Conservation (phyloP, 176 grass and related monocot genomes). For the Oryza australiensis region DNA sequence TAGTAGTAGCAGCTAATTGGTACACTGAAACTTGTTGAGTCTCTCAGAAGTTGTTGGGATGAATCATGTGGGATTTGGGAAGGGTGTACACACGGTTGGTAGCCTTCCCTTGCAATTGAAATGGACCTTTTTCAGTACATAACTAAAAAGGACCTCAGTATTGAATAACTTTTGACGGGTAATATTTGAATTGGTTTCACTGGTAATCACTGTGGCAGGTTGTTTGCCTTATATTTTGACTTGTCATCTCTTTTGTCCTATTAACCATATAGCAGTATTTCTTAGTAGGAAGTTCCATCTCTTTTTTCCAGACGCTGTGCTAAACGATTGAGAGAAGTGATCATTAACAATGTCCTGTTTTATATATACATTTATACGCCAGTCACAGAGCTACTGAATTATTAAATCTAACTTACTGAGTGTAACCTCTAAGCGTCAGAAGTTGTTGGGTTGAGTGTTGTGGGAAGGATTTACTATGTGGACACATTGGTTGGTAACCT, state of each 20-base stretch:
- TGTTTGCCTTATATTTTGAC: too few relatives aligned
- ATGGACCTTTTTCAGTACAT: background rate
- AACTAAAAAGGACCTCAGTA: background rate
- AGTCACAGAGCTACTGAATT: constrained; percentile 6
- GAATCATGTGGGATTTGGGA: background rate
- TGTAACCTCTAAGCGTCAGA: constrained; percentile 26
- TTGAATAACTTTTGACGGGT: constrained; percentile 16
- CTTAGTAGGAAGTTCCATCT: background rate
- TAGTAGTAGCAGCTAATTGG: background rate
- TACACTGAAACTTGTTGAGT: constrained; percentile 18
- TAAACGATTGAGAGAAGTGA: constrained; percentile 1
- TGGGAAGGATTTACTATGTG: constrained; percentile 9
- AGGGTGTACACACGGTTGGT: constrained; percentile 12
- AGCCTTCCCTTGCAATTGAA: constrained; percentile 33
- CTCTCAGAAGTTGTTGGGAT: constrained; percentile 29
- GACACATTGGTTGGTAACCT: constrained; percentile 39
- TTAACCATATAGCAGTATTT: background rate
- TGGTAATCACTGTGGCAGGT: background rate
- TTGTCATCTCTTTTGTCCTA: background rate
- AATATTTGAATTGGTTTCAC: background rate
- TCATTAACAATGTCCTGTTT: background rate
- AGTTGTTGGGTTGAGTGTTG: constrained; percentile 47
- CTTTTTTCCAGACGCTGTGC: background rate
- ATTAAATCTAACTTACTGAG: constrained; percentile 31
- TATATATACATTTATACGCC: background rate